These are phyloP conservation scores for Lactuca sativa DNA, from an alignment of 129 eudicot genomes.

Conservation along the genomic window DNA sequence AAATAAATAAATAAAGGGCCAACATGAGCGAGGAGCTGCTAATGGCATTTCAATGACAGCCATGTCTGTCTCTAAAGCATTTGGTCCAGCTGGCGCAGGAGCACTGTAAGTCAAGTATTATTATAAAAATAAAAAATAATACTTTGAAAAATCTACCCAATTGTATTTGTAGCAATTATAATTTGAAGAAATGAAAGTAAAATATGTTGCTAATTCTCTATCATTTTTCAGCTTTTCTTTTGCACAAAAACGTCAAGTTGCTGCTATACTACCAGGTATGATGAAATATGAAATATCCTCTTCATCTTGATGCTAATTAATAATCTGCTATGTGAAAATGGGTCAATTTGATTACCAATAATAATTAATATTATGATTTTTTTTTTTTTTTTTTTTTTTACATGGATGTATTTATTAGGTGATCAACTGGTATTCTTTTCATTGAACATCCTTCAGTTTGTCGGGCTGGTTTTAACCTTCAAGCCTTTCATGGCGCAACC, in stretches of 20 bases:
- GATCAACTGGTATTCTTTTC: conserved; percentile 33
- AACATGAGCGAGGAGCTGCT: conserved; percentile 38
- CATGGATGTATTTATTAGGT: conserved; percentile 10
- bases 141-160: too few species aligned
- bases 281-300: not conserved
- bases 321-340: too few species aligned
- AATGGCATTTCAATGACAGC: conserved; percentile 40
- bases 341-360: too few species aligned
- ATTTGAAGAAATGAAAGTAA: not conserved
- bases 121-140: too few species aligned
- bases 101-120: conserved; percentile 21
- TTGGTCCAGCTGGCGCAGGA: conserved; percentile 41
- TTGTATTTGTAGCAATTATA: too few species aligned
- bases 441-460: conserved; percentile 17
- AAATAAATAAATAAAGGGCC: conserved; percentile 8
- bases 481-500: conserved; percentile 36
- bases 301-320: not conserved
- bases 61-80: conserved; percentile 35
- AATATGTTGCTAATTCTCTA: not conserved
- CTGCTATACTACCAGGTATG: conserved; percentile 37
- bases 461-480: conserved; percentile 36
- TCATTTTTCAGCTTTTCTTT: conserved; percentile 34
- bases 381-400: too few species aligned
- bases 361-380: too few species aligned
- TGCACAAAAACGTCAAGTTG: conserved; percentile 44